Conservation (phyloP, 2,329 filamentous ascomycete genomes). For the Cladobotryum protrusum region DNA sequence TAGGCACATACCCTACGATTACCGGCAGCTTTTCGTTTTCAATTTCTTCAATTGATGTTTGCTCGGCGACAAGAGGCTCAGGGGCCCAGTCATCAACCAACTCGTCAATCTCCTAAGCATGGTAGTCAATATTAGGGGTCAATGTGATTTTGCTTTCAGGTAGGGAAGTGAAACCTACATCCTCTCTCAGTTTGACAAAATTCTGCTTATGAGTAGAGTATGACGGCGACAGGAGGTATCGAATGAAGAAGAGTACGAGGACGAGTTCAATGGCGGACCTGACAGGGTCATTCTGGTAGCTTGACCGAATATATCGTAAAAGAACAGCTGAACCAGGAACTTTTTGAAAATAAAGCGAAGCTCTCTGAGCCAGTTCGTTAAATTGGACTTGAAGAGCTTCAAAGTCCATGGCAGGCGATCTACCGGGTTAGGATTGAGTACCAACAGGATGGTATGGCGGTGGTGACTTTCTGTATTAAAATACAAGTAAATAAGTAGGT, state of each 20-base stretch:
- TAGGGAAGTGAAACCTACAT: conserved; percentile 35
- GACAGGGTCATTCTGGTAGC: conserved; percentile 95
- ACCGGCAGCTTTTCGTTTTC: conserved; percentile 82
- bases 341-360: conserved; percentile 69
- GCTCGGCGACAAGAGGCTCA: conserved; percentile 75
- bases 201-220: conserved; percentile 90
- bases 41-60: conserved; percentile 67
- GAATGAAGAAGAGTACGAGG: conserved; percentile 89
- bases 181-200: conserved; percentile 81
- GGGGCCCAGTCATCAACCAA: conserved; percentile 94
- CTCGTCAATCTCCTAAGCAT: conserved; percentile 76
- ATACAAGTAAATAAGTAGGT: too few species aligned
- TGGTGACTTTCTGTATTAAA: too few species aligned
- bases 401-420: conserved; percentile 48
- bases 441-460: too few species aligned
- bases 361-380: conserved; percentile 45
- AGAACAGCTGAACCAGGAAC: conserved; percentile 92
- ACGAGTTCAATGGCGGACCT: conserved; percentile 90
- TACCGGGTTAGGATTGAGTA: background rate
- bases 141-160: background rate
- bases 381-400: conserved; percentile 51
- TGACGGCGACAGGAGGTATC: conserved; percentile 84
- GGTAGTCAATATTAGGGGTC: background rate
- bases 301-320: conserved; percentile 90
- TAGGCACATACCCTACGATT: conserved; percentile 65